These are phyloP conservation scores for Podila verticillata DNA, from an alignment of 192 early-diverging fungal genomes.

Conservation along the genomic window DNA sequence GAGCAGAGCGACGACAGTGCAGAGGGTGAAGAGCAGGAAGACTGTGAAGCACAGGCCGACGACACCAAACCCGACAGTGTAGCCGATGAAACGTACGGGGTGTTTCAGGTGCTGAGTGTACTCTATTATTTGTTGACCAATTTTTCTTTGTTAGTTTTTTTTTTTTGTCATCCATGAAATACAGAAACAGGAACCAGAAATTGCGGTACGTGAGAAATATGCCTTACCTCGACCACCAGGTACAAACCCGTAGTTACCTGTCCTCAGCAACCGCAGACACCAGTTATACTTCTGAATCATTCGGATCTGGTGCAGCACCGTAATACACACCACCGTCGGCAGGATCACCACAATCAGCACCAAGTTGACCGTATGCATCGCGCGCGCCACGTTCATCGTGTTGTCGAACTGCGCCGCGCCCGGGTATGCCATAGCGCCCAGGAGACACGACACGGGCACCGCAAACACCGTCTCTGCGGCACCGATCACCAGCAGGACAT, in stretches of 20 bases:
- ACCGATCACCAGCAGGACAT: slow-evolving; percentile 40
- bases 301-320: slow-evolving; percentile 35
- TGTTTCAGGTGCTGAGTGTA: slow-evolving; percentile 50
- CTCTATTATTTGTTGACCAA: slow-evolving; percentile 4
- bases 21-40: slow-evolving; percentile 35
- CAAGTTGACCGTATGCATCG: slow-evolving; percentile 52
- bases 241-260: slow-evolving; percentile 45
- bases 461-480: slow-evolving; percentile 40
- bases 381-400: slow-evolving; percentile 48
- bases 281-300: slow-evolving; percentile 53
- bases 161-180: background rate
- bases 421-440: slow-evolving; percentile 39
- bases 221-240: slow-evolving; percentile 46
- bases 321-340: slow-evolving; percentile 34
- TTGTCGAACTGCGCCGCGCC: slow-evolving; percentile 41
- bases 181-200: background rate
- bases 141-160: background rate
- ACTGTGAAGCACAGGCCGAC: slow-evolving; percentile 47
- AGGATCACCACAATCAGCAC: slow-evolving; percentile 31
- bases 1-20: slow-evolving; percentile 40
- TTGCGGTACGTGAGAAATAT: background rate
- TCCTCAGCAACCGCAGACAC: slow-evolving; percentile 39
- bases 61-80: slow-evolving; percentile 48
- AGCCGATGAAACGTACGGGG: slow-evolving; percentile 44
- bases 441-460: slow-evolving; percentile 32